Percentiles rank a stretch among this genome's conserved stretches.
Evolutionary conservation across 371 early-diverging fungal genomes (phyloP).

Genomic region (Mortierella sp.): DNA sequence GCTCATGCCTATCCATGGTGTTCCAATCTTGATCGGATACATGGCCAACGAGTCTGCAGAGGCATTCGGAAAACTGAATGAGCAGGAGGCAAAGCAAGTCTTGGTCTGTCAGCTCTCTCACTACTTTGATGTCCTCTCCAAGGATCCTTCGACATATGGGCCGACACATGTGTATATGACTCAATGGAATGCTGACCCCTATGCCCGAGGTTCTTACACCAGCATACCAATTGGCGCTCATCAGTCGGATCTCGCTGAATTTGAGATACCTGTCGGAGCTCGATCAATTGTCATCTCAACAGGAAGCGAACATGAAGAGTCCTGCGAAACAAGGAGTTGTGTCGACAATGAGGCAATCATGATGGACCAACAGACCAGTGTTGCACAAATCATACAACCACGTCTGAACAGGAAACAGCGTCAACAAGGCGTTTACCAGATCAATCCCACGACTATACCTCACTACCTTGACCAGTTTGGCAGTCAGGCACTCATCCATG

Average conservation of each 20-base stretch:
- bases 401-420: not conserved
- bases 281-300: constrained; percentile 14
- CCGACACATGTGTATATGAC: constrained; percentile 37
- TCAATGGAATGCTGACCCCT: constrained; percentile 48
- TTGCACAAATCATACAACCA: not conserved
- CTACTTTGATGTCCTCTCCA: constrained; percentile 33
- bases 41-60: constrained; percentile 45
- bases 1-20: constrained; percentile 48
- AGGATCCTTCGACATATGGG: constrained; percentile 15
- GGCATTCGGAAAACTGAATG: constrained; percentile 38
- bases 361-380: not conserved
- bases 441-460: not conserved
- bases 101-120: constrained; percentile 46
- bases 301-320: not conserved
- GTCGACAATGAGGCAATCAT: constrained; percentile 4
- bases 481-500: not conserved
- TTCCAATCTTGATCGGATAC: constrained; percentile 45
- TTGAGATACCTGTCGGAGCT: constrained; percentile 47
- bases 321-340: not conserved
- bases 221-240: constrained; percentile 52
- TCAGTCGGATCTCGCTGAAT: constrained; percentile 46
- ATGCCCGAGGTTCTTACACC: constrained; percentile 47
- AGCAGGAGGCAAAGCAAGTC: constrained; percentile 43
- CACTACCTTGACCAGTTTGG: not conserved
- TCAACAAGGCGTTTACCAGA: no score